Evolutionary conservation across 768 basidiomycete genomes (phyloP).

Genomic region (Melanogaster broomeanus): DNA sequence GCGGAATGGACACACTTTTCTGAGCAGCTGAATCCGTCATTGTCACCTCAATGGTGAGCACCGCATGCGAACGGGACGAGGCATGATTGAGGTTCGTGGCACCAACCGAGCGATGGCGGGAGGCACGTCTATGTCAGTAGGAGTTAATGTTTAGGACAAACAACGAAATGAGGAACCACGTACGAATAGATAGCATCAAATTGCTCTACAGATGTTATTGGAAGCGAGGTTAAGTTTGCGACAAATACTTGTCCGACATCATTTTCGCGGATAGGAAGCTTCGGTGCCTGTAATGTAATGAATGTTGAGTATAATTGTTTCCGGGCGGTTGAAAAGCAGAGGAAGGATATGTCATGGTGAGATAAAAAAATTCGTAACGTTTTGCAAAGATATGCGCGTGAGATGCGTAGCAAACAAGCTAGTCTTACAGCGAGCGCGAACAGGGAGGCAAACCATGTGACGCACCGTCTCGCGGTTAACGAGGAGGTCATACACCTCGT

Average conservation of each 20-base stretch:
- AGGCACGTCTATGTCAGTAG: constrained; percentile 53
- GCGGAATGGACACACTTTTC: constrained; percentile 45
- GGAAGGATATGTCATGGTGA: background rate
- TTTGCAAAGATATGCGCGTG: background rate
- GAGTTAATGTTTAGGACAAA: background rate
- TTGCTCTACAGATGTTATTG: constrained; percentile 44
- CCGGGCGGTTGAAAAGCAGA: background rate
- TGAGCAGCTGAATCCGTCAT: constrained; percentile 54
- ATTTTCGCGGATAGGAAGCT: constrained; percentile 58
- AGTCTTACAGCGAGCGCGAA: background rate
- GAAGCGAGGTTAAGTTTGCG: constrained; percentile 45
- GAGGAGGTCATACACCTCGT: constrained; percentile 87
- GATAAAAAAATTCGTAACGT: background rate
- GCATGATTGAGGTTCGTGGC: constrained; percentile 82
- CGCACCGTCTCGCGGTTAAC: constrained; percentile 68
- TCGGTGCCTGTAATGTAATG: constrained; percentile 45
- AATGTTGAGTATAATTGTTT: background rate
- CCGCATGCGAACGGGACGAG: constrained; percentile 88
- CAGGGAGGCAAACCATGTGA: constrained; percentile 4
- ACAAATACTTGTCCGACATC: constrained; percentile 54
- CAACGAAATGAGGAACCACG: constrained; percentile 19
- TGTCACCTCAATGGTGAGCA: constrained; percentile 72
- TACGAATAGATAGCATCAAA: constrained; percentile 50
- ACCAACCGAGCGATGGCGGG: constrained; percentile 80
- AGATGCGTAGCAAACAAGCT: background rate